Percentiles rank a stretch among this genome's conserved stretches.
Evolutionary conservation across 2,329 filamentous ascomycete species (phyloP).

Genomic region (Colletotrichum agaves): DNA sequence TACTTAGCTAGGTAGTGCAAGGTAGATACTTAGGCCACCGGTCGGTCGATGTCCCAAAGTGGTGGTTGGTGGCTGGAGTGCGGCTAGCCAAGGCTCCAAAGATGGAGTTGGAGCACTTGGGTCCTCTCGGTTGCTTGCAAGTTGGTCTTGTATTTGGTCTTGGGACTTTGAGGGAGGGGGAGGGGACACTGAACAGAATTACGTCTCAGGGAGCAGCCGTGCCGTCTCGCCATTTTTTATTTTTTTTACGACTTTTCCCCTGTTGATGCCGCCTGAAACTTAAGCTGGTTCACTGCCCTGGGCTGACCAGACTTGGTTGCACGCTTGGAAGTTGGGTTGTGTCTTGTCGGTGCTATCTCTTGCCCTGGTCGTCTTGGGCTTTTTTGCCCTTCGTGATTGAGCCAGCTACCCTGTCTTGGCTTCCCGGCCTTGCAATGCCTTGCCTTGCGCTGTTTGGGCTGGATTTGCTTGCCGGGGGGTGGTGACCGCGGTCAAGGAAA

Average conservation of each 20-base stretch:
- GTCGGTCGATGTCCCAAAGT: conserved; percentile 22
- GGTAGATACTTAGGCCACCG: not conserved
- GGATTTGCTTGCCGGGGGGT: not conserved
- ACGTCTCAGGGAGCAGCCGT: conserved; percentile 30
- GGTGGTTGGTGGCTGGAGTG: conserved; percentile 28
- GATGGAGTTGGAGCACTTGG: conserved; percentile 26
- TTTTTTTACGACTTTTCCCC: conserved; percentile 24
- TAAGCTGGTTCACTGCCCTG: conserved; percentile 28
- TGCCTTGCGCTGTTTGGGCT: not conserved
- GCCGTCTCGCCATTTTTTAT: conserved; percentile 17
- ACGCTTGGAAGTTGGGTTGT: conserved; percentile 3
- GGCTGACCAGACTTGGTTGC: conserved; percentile 14
- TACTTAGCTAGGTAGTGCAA: too few species aligned
- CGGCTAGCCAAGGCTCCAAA: conserved; percentile 34
- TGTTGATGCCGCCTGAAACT: conserved; percentile 35
- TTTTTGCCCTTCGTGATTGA: not conserved
- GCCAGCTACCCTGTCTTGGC: not conserved
- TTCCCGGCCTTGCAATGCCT: not conserved
- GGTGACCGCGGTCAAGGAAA: not conserved
- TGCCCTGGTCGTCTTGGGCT: conserved; percentile 6
- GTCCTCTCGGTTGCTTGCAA: not conserved
- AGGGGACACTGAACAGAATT: not conserved
- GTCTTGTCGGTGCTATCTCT: conserved; percentile 18
- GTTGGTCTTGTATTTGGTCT: not conserved
- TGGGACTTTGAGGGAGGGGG: not conserved